Evolutionary conservation across 2,329 filamentous ascomycete genomes (phyloP), one percentile per base, ranked within the genome.

Genomic region (Alternaria panax): DNA sequence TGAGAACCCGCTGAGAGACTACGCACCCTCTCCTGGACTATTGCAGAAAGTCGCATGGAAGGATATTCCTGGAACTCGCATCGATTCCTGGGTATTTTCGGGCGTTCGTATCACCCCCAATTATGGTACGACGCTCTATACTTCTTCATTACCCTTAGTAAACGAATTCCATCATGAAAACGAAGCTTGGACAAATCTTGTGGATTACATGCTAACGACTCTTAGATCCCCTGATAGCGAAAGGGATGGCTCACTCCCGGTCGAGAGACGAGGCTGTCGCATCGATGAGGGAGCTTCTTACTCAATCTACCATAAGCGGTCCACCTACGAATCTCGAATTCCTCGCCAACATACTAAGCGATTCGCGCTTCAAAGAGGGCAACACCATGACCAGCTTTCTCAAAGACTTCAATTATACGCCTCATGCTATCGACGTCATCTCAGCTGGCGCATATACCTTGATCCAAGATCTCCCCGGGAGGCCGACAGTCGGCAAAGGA

Each of bases 51-150:
- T 90, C 0, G 66, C 80, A 16, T 89, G 86, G 82, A 81, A 84
- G n/a, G 67, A 81, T 12, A 70, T 80, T 0, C 64, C 80, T 0
- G 80, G 80, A 5, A 79, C 83, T 24, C 81, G 88, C 5, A 82
- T 90, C 25, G 88, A 90, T 64, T 89, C 87, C 0, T 90, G 87
- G 87, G 80, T 89, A 1, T 81, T 83, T 54, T 83, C 82, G 1
- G 87, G 87, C 6, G 82, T 83, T 2, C 82, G 80, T 3, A 80
- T 90, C 38, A 85, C 84, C 5, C 82, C 86, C 2, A 80, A 85
- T 58, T 89, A 88, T 53, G 85, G 57, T 60, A 53, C n/a, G 57
- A 32, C 14, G 7, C 28, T 3, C n/a, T 32, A 7, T 36, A 14
- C 22, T 28, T 12, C 5, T n/a, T 25, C 20, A 1, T 27, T 16